Conservation (phyloP, 2,329 filamentous ascomycete species). For the Microcyclosporella mali region DNA sequence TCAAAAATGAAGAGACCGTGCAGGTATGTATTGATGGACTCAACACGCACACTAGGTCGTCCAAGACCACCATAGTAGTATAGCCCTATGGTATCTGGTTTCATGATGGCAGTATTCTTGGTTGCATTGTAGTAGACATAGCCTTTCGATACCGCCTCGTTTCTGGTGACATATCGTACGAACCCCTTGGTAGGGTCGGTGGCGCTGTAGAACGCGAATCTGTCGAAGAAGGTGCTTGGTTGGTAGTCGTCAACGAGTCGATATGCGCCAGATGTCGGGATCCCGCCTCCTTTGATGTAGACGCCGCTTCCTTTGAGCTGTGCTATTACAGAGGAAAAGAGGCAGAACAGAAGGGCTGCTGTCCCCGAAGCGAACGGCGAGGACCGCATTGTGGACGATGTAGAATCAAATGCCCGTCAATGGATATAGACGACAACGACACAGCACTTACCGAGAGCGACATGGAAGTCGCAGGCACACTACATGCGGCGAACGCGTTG, state of each 20-base stretch:
- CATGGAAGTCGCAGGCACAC: background rate
- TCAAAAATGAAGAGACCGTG: slow-evolving; percentile 37
- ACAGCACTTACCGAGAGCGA: background rate
- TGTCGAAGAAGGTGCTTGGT: slow-evolving; percentile 29
- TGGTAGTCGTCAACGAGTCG: slow-evolving; percentile 29
- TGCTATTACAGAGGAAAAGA: slow-evolving; percentile 14
- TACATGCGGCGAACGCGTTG: slow-evolving; percentile 13
- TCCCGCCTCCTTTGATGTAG: slow-evolving; percentile 24
- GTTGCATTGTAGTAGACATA: slow-evolving; percentile 15
- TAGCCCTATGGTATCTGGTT: slow-evolving; percentile 34
- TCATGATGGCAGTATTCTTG: slow-evolving; percentile 26
- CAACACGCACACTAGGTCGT: slow-evolving; percentile 31
- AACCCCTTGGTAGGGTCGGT: slow-evolving; percentile 30
- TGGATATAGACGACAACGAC: background rate
- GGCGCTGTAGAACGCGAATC: slow-evolving; percentile 31
- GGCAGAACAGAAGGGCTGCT: slow-evolving; percentile 12
- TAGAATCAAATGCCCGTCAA: background rate
- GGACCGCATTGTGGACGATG: slow-evolving; percentile 19
- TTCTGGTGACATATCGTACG: slow-evolving; percentile 39
- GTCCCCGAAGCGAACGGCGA: slow-evolving; percentile 23
- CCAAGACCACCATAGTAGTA: slow-evolving; percentile 36
- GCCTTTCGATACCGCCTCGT: slow-evolving; percentile 31
- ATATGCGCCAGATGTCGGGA: slow-evolving; percentile 25
- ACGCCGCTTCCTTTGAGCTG: slow-evolving; percentile 26
- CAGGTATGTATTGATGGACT: slow-evolving; percentile 34